These are phyloP conservation scores for Cucurbita moschata DNA, from an alignment of 306 rosid species.

Conservation along the genomic window DNA sequence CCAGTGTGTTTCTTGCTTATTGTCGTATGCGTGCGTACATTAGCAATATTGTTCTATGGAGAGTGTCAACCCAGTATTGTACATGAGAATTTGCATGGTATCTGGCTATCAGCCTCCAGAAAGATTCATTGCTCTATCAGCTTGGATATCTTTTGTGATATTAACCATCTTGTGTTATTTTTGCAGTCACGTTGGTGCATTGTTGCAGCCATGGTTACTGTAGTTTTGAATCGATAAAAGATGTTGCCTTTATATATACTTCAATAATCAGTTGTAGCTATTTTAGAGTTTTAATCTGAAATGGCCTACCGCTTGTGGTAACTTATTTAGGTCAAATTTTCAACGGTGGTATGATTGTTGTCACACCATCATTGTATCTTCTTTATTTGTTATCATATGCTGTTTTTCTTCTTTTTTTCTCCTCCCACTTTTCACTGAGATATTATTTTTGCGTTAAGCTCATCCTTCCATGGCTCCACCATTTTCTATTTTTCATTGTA, in stretches of 20 bases:
- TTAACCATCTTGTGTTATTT: neutral
- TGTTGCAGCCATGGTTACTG: neutral
- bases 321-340: neutral
- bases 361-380: neutral
- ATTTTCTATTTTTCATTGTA: conserved; percentile 25
- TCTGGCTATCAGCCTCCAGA: neutral
- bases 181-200: neutral
- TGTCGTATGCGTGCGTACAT: neutral
- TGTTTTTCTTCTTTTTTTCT: too few species aligned
- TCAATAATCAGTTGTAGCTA: neutral
- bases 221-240: neutral
- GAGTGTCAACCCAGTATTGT: neutral
- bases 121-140: neutral
- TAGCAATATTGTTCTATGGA: neutral
- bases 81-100: neutral
- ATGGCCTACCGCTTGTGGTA: neutral
- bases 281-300: neutral
- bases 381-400: neutral
- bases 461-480: neutral
- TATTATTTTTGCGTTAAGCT: neutral
- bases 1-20: neutral
- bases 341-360: neutral
- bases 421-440: neutral
- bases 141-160: neutral
- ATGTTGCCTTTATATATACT: neutral